Evolutionary conservation across 2,329 filamentous ascomycete genomes (phyloP).

Genomic region (Colletotrichum destructivum): DNA sequence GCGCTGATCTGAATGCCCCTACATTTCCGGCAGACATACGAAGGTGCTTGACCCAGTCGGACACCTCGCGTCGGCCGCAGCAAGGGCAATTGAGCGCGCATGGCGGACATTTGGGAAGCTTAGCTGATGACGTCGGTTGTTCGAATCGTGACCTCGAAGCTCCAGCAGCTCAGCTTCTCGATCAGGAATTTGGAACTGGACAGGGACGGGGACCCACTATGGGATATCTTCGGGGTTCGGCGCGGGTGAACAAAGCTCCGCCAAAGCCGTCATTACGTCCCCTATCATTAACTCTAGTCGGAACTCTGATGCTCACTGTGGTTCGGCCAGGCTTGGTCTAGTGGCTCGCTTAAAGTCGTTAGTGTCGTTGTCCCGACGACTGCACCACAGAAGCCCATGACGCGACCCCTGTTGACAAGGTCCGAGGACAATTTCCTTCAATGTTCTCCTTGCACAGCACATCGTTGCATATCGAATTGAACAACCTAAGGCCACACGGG

Average conservation of each 20-base stretch:
- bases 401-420: conserved; percentile 34
- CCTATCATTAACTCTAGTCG: too few relatives aligned
- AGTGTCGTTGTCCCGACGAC: conserved; percentile 34
- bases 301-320: background rate
- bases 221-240: conserved; percentile 13
- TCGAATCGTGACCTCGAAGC: conserved; percentile 34
- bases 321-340: too few relatives aligned
- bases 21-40: conserved; percentile 69
- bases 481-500: conserved; percentile 27
- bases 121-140: conserved; percentile 34
- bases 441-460: conserved; percentile 33
- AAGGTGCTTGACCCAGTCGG: conserved; percentile 46
- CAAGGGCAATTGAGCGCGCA: conserved; percentile 62
- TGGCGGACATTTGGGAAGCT: conserved; percentile 47
- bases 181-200: conserved; percentile 17
- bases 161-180: conserved; percentile 21
- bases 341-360: background rate
- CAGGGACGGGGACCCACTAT: conserved; percentile 1
- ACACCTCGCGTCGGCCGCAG: conserved; percentile 53
- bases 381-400: background rate
- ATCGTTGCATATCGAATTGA: background rate
- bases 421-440: conserved; percentile 10
- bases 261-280: background rate
- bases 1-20: conserved; percentile 75
- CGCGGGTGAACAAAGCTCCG: background rate